Percentiles rank a stretch among this genome's conserved stretches.
phyloP scores from a whole-genome alignment of 2,329 filamentous ascomycete species.

The Sporothrix euskadiensis region DNA sequence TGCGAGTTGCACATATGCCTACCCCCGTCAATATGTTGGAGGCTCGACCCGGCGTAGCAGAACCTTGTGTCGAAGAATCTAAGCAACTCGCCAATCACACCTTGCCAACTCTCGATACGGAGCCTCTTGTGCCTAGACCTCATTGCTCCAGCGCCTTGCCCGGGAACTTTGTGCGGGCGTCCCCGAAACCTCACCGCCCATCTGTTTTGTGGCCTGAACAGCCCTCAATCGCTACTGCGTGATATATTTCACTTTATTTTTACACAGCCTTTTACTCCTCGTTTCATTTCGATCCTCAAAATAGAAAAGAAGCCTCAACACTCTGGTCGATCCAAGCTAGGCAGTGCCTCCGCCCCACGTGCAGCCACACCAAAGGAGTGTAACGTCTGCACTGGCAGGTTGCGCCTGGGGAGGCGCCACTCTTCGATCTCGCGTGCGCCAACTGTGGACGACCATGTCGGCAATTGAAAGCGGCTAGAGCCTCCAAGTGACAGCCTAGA shows the following conservation, averaged over 20 bases:
- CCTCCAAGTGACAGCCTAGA: background rate
- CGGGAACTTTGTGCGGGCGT: conserved; percentile 8
- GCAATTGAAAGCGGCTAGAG: conserved; percentile 20
- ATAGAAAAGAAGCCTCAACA: conserved; percentile 12
- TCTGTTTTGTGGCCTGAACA: conserved; percentile 8
- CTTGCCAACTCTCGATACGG: background rate
- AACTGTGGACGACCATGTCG: conserved; percentile 7
- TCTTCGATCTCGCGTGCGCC: background rate
- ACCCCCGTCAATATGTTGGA: conserved; percentile 29
- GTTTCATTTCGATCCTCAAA: conserved; percentile 22
- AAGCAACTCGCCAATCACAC: conserved; percentile 20
- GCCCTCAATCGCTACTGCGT: background rate
- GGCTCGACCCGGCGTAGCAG: conserved; percentile 25
- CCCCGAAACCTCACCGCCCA: conserved; percentile 19
- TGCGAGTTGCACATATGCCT: conserved; percentile 29
- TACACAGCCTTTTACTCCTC: conserved; percentile 18
- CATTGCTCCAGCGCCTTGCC: background rate
- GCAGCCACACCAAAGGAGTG: conserved; percentile 14
- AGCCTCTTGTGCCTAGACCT: conserved; percentile 2
- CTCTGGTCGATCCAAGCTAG: background rate
- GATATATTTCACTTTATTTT: background rate
- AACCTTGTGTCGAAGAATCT: conserved; percentile 26
- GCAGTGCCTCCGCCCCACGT: conserved; percentile 18
- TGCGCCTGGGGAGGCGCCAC: background rate
- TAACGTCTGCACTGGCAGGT: conserved; percentile 2